Percentiles rank a stretch among this genome's conserved stretches.
Evolutionary conservation across 176 grass and related monocot species (phyloP).

Genomic region (Oryza nivara): DNA sequence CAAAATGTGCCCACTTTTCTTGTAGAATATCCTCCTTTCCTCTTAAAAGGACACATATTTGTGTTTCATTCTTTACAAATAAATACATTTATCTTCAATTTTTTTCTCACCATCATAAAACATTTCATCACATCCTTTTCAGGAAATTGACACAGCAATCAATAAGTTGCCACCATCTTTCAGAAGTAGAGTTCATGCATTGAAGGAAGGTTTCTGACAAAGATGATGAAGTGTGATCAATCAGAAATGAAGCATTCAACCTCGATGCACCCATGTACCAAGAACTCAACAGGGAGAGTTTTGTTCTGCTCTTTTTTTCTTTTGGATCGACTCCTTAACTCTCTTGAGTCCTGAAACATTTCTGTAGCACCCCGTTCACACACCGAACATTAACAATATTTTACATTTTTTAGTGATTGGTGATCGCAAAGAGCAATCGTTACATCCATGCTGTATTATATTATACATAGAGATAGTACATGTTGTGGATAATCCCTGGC

Average conservation of each 20-base stretch:
- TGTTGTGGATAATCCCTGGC: background rate
- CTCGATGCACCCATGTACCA: background rate
- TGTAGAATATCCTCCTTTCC: conserved; percentile 29
- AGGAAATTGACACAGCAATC: conserved; percentile 80
- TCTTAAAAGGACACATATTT: background rate
- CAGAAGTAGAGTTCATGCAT: conserved; percentile 59
- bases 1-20: background rate
- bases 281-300: background rate
- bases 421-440: conserved; percentile 15
- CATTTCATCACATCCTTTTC: background rate
- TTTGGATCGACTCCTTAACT: background rate
- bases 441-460: conserved; percentile 23
- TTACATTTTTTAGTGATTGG: background rate
- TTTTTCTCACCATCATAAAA: too few species aligned
- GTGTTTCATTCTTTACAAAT: conserved; percentile 7
- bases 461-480: conserved; percentile 4
- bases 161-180: conserved; percentile 58
- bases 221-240: background rate
- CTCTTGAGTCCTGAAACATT: background rate
- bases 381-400: background rate
- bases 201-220: conserved; percentile 71
- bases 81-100: too few species aligned
- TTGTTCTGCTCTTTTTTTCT: background rate
- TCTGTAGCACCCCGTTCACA: background rate
- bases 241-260: background rate